Evolutionary conservation across 306 rosid genomes (phyloP).

Genomic region (Nissolia schottii): DNA sequence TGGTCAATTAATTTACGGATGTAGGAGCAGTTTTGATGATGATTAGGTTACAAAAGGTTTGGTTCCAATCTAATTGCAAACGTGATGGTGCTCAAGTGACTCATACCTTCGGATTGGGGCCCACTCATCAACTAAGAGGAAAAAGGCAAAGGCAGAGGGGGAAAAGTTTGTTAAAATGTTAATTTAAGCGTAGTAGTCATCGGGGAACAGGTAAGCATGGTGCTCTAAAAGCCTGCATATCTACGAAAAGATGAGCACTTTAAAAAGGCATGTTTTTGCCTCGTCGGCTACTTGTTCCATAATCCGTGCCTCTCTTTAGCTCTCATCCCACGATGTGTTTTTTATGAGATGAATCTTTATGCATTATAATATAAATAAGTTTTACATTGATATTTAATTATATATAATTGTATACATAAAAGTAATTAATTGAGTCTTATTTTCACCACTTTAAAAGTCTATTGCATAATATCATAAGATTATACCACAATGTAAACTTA

Average conservation of each 20-base stretch:
- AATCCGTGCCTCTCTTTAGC: constrained; percentile 27
- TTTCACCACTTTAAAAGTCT: too few relatives aligned
- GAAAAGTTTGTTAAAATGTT: constrained; percentile 25
- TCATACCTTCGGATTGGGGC: constrained; percentile 20
- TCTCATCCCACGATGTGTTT: constrained; percentile 19
- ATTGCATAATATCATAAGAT: too few relatives aligned
- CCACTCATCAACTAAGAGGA: constrained; percentile 34
- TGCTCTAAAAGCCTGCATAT: constrained; percentile 60
- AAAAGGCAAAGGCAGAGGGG: constrained; percentile 13
- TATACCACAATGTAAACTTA: too few relatives aligned
- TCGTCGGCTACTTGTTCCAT: constrained; percentile 42
- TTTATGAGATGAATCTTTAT: too few relatives aligned
- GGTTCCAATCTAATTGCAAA: constrained; percentile 18
- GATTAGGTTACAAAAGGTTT: constrained; percentile 7
- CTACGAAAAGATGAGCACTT: constrained; percentile 57
- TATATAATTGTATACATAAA: too few relatives aligned
- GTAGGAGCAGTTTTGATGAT: constrained; percentile 31
- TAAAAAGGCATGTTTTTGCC: constrained; percentile 43
- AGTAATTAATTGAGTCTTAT: too few relatives aligned
- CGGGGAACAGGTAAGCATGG: constrained; percentile 68
- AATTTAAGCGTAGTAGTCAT: constrained; percentile 31
- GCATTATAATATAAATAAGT: too few relatives aligned
- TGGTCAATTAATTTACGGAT: constrained; percentile 9
- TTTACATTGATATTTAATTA: too few relatives aligned
- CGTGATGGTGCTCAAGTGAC: constrained; percentile 28